phyloP scores from a whole-genome alignment of 352 stramenopile species.

The Phytopythium cucurbitacearum region DNA sequence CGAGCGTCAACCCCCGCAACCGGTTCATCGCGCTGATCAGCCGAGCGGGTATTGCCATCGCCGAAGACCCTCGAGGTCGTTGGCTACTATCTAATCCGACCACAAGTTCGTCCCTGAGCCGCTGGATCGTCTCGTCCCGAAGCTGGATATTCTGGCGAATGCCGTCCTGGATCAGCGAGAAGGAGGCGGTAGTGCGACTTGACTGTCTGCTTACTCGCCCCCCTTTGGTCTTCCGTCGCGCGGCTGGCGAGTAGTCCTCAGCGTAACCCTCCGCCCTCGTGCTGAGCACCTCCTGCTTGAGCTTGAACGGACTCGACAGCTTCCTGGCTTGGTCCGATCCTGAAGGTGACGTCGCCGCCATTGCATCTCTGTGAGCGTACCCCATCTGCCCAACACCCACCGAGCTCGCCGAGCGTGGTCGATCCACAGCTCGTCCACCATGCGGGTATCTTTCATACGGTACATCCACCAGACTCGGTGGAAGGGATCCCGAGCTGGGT shows the following conservation, averaged over 20 bases:
- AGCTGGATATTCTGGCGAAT: constrained; percentile 45
- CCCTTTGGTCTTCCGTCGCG: too few relatives aligned
- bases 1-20: constrained; percentile 53
- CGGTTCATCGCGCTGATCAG: constrained; percentile 54
- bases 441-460: too few relatives aligned
- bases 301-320: constrained; percentile 52
- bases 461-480: too few relatives aligned
- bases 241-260: too few relatives aligned
- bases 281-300: constrained; percentile 57
- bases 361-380: neutral
- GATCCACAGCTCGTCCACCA: too few relatives aligned
- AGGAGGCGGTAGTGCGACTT: too few relatives aligned
- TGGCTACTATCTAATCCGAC: neutral
- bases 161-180: constrained; percentile 10
- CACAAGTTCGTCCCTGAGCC: constrained; percentile 38
- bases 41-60: neutral
- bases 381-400: too few relatives aligned
- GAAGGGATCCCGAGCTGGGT: too few relatives aligned
- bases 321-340: constrained; percentile 9
- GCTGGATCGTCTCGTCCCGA: constrained; percentile 36
- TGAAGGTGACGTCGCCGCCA: neutral
- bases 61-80: too few relatives aligned
- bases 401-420: too few relatives aligned
- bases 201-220: too few relatives aligned
- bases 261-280: constrained; percentile 11